Evolutionary conservation across 2,329 filamentous ascomycete species (phyloP).

Genomic region (Microdochium nivale): DNA sequence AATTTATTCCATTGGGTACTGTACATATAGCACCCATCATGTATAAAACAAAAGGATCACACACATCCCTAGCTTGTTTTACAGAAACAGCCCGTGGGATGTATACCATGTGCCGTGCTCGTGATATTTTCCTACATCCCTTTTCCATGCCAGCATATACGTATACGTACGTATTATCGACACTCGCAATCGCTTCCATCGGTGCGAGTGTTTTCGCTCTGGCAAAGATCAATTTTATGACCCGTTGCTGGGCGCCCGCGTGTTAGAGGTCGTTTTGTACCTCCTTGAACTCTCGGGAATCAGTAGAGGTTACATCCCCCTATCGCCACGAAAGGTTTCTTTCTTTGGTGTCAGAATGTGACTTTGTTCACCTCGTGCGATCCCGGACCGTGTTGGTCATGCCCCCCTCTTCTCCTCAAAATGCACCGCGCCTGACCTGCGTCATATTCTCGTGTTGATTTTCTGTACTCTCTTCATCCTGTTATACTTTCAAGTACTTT

Average conservation of each 20-base stretch:
- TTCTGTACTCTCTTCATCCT: no score
- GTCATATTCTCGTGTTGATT: no score
- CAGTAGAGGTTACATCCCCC: constrained; percentile 46
- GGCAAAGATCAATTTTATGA: constrained; percentile 35
- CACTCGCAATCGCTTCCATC: constrained; percentile 37
- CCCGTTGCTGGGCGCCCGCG: constrained; percentile 49
- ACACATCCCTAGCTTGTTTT: not conserved
- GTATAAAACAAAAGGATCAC: constrained; percentile 6
- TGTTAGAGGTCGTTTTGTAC: constrained; percentile 47
- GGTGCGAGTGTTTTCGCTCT: constrained; percentile 47
- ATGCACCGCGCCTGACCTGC: no score
- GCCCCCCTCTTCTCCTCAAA: no score
- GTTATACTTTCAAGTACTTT: no score
- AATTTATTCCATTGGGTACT: constrained; percentile 9
- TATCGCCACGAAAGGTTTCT: no score
- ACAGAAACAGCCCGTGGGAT: not conserved
- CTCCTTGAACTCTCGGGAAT: constrained; percentile 46
- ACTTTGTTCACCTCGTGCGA: no score
- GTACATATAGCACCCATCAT: constrained; percentile 10
- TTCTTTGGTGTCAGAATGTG: no score
- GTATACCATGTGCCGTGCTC: not conserved
- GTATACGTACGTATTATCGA: constrained; percentile 31
- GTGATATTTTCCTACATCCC: not conserved
- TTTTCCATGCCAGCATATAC: constrained; percentile 18
- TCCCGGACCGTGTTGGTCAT: no score